Conservation (phyloP, 768 basidiomycete genomes). For the Coprinellus aureogranulatus region DNA sequence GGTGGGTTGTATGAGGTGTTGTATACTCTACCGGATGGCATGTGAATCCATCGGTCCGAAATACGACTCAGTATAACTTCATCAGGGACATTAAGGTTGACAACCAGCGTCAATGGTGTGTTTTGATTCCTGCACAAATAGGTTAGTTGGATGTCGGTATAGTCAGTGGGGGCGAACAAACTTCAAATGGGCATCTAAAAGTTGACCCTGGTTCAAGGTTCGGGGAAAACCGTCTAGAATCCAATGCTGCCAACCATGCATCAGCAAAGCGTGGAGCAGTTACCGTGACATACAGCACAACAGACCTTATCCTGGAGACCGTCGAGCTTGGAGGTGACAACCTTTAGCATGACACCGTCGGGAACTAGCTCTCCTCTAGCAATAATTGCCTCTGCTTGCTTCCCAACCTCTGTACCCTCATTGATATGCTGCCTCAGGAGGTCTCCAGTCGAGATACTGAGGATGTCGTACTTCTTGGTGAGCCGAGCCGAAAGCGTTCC, state of each 20-base stretch:
- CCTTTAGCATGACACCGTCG: constrained; percentile 76
- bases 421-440: constrained; percentile 81
- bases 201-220: constrained; percentile 77
- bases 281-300: neutral
- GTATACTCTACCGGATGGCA: constrained; percentile 86
- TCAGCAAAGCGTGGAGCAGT: neutral
- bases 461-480: constrained; percentile 76
- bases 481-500: constrained; percentile 78
- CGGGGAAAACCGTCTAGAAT: constrained; percentile 92
- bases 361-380: constrained; percentile 74
- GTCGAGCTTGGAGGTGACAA: constrained; percentile 73
- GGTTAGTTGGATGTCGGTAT: neutral
- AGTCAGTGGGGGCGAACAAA: constrained; percentile 29
- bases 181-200: constrained; percentile 76
- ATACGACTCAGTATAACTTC: constrained; percentile 82
- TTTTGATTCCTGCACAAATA: constrained; percentile 48
- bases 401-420: constrained; percentile 70
- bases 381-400: constrained; percentile 73
- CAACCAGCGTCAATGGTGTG: constrained; percentile 72
- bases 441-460: constrained; percentile 81
- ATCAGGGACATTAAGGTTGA: constrained; percentile 88
- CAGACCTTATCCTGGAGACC: constrained; percentile 61
- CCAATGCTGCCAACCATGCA: constrained; percentile 62
- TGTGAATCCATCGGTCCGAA: constrained; percentile 87
- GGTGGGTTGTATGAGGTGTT: constrained; percentile 87